phyloP scores from a whole-genome alignment of 2,329 filamentous ascomycete genomes.

The Trichoderma semiorbis region DNA sequence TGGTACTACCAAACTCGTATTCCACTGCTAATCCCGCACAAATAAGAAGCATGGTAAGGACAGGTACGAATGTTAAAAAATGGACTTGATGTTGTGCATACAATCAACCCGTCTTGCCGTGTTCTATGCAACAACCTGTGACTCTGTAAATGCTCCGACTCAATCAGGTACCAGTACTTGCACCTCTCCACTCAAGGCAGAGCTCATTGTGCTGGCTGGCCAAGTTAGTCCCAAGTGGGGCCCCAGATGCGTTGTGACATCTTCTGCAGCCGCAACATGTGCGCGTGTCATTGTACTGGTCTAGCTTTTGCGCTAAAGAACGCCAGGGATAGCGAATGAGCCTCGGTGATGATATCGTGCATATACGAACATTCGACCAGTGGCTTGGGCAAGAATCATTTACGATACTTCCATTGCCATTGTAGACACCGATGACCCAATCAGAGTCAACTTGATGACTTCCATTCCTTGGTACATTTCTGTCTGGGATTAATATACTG shows the following conservation, averaged over 20 bases:
- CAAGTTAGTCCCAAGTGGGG: background rate
- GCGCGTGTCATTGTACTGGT: background rate
- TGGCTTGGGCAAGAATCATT: background rate
- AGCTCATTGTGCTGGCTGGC: background rate
- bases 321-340: background rate
- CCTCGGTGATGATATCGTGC: background rate
- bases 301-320: background rate
- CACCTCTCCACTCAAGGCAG: background rate
- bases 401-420: background rate
- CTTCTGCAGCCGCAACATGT: background rate
- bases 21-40: background rate
- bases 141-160: background rate
- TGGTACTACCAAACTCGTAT: background rate
- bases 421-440: background rate
- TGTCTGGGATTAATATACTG: background rate
- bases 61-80: background rate
- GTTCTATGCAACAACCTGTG: background rate
- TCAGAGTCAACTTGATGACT: background rate
- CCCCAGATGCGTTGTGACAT: conserved; percentile 8
- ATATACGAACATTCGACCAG: background rate
- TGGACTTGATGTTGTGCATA: background rate
- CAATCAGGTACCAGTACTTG: background rate
- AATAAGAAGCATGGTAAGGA: background rate
- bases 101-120: background rate
- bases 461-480: background rate